Conservation (phyloP, 805 yeast species). For the Deakozyma indianensis region DNA sequence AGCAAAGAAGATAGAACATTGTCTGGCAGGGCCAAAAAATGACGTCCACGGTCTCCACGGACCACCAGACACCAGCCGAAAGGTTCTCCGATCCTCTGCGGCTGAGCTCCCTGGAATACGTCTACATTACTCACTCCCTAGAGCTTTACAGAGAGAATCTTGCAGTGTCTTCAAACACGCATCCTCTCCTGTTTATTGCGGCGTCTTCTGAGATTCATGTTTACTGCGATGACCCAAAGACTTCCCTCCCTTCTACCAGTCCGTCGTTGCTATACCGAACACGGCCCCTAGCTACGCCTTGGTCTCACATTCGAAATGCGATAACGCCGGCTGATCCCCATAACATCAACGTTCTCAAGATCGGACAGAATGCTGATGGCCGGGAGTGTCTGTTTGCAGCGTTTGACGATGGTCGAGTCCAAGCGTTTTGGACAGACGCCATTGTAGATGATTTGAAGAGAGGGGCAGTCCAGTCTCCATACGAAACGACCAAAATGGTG, state of each 20-base stretch:
- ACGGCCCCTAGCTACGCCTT: neutral
- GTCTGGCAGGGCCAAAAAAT: no score
- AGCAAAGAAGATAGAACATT: no score
- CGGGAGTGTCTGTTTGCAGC: conserved; percentile 34
- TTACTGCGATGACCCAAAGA: neutral
- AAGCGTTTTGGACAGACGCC: conserved; percentile 21
- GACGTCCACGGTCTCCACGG: no score
- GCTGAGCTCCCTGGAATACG: neutral
- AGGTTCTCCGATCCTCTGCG: neutral
- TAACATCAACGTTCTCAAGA: conserved; percentile 37
- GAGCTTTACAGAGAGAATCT: conserved; percentile 1
- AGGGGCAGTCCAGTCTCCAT: conserved; percentile 10
- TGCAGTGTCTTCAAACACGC: neutral
- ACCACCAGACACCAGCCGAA: neutral
- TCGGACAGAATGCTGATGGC: conserved; percentile 22
- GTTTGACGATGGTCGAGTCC: conserved; percentile 39
- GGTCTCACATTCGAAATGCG: neutral
- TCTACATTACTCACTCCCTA: neutral
- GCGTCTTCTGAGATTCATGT: neutral
- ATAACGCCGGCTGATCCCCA: conserved; percentile 33
- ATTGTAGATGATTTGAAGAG: conserved; percentile 14
- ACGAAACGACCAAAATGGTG: conserved; percentile 15
- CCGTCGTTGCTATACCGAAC: neutral
- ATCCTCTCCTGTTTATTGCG: neutral
- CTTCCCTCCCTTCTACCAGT: neutral